Evolutionary conservation across 2,329 filamentous ascomycete genomes (phyloP), one percentile per base, ranked within the genome.

Genomic region (Aspergillus sp.): DNA sequence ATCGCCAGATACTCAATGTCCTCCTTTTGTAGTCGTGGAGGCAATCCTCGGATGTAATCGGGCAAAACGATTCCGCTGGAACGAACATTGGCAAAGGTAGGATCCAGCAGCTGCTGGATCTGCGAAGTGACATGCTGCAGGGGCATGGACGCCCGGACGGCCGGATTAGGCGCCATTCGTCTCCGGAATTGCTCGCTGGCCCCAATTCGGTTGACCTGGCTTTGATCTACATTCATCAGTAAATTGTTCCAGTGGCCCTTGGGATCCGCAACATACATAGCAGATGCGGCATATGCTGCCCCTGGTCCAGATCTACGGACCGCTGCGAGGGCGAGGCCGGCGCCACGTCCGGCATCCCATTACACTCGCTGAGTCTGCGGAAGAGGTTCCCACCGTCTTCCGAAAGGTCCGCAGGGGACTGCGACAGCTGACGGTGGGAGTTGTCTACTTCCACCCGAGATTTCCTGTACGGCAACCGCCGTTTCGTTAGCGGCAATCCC

Each of bases 1-100:
- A 85, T 82, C 56, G 86, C 82, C 51, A 96, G 80, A 70, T 94
- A 96, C 51, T 85, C 81, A 55, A 95, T 82, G 74, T 96, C 92
- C 61, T 95, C 90, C 13, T 82, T 79, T 5, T 87, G 84, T 60
- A 96, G 87, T 65, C 87, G 87, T 41, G 82, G 73, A 1, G 91
- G 90, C 6, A 96, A 78, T 20, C 90, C 86, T 63, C 89, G 89
- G 65, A 96, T 85, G 66, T 90, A 96, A 51, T 85, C 69, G 6
- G 83, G 82, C 30, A 85, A 77, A 32, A 78, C 72, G 43, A 76
- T 70, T 65, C 69, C 60, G 60, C 60, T 65, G 63, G 65, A 79
- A 77, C 53, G 77, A 72, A 57, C 76, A 72, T 57, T 82, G 73
- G 56, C 81, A 74, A 58, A 80, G 57, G 65, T 74, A 64, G 65